Evolutionary conservation across 2,329 filamentous ascomycete genomes (phyloP), one percentile per base, ranked within the genome.

Genomic region (Hypocreales sp.): DNA sequence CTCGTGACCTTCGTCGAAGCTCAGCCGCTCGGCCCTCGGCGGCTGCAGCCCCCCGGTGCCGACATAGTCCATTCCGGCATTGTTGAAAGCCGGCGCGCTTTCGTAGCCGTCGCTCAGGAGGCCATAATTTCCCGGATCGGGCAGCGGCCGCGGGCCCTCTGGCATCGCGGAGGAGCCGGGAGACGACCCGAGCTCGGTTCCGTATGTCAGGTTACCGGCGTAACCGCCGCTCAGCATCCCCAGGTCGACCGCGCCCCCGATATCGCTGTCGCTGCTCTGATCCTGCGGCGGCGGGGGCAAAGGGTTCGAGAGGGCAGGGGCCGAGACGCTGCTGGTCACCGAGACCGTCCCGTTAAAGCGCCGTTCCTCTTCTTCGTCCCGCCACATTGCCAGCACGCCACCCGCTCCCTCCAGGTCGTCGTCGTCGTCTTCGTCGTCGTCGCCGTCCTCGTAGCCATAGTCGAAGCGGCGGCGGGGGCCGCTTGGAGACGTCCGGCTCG

Each of bases 41-140:
- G 80, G 70, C 35, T 84, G 74, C 16, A 94, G 55, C 2, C 90
- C 90, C 22, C 87, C 90, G n/a, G 84, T 94, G 7, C 81, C 86
- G 26, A 72, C 79, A 25, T 82, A 84, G 50, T 95, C 87, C 27
- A 93, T 78, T 29, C 79, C 69, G 5, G 79, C 82, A 29, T 73
- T 64, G 10, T 56, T 46, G 36, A 66, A 66, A 6, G 57, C 55
- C 1, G 59, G 46, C 2, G 48, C 41, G 24, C 42, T 43, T 30
- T 45, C 43, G 11, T 53, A 39, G 11, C 36, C 38, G 14, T 45
- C 38, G 21, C 37, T 39, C 9, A 38, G 34, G 16, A 38, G 39
- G 24, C 40, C 37, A 25, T 44, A 40, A 34, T 54, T 46, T 33
- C 57, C 42, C 28, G 62, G 51, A 14, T 53, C 60, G 5, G 67